phyloP scores from a whole-genome alignment of 2,329 filamentous ascomycete species.

The Colletotrichum musicola region DNA sequence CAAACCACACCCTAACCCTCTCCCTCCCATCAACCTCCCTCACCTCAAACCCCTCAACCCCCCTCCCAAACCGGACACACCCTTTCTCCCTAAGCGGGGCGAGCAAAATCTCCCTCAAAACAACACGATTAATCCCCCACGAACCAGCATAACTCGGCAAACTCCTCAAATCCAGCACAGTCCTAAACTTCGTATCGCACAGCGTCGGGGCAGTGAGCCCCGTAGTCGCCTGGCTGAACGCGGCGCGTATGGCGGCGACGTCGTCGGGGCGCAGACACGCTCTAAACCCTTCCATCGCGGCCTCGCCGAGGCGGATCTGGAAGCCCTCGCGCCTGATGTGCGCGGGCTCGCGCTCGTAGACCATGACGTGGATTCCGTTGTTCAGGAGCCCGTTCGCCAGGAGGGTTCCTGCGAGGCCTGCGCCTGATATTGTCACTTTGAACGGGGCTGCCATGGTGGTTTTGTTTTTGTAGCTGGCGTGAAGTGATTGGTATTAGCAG shows the following conservation, averaged over 20 bases:
- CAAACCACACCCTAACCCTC: constrained; percentile 5
- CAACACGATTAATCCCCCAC: constrained; percentile 8
- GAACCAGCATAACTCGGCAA: constrained; percentile 10
- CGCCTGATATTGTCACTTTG: constrained; percentile 7
- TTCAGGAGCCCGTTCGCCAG: constrained; percentile 20
- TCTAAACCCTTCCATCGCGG: neutral
- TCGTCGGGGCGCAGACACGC: neutral
- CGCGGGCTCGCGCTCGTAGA: constrained; percentile 9
- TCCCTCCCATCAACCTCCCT: neutral
- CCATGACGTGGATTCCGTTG: neutral
- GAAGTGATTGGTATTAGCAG: too few species aligned
- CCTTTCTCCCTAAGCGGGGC: neutral
- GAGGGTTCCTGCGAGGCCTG: constrained; percentile 5
- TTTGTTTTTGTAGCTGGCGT: too few species aligned
- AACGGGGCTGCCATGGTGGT: neutral
- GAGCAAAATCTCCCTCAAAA: constrained; percentile 4
- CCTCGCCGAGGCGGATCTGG: constrained; percentile 16
- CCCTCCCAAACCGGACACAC: constrained; percentile 1
- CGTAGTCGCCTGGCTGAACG: neutral
- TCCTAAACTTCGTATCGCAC: constrained; percentile 8
- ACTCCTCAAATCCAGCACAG: constrained; percentile 8
- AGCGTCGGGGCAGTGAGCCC: constrained; percentile 11
- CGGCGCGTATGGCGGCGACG: neutral
- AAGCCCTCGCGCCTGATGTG: constrained; percentile 13
- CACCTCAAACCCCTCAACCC: constrained; percentile 2